phyloP scores from a whole-genome alignment of 2,329 filamentous ascomycete genomes.

The Fusarium odoratissimum region DNA sequence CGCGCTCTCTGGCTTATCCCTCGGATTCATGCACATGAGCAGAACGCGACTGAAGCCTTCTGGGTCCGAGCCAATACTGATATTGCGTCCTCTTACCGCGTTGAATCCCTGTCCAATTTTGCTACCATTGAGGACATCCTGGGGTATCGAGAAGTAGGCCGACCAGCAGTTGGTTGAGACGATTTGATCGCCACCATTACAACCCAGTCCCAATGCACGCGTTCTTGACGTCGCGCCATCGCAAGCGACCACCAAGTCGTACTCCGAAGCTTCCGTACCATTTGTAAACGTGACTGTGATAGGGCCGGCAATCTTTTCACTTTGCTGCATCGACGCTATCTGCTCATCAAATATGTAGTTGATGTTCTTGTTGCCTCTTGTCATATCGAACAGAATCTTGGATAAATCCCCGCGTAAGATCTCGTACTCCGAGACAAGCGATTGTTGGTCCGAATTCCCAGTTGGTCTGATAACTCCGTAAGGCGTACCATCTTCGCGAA shows the following conservation, averaged over 20 bases:
- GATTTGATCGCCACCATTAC: conserved; percentile 1
- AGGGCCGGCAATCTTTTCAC: neutral
- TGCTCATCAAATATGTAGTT: conserved; percentile 18
- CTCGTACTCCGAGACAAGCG: conserved; percentile 22
- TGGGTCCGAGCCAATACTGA: conserved; percentile 50
- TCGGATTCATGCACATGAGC: conserved; percentile 52
- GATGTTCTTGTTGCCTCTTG: conserved; percentile 10
- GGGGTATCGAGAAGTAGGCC: conserved; percentile 55
- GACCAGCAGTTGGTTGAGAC: conserved; percentile 51
- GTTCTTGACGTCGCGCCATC: conserved; percentile 17
- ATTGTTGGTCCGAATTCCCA: conserved; percentile 17
- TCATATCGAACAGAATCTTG: conserved; percentile 9
- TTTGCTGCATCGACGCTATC: conserved; percentile 12
- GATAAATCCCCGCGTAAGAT: conserved; percentile 18
- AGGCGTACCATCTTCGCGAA: neutral
- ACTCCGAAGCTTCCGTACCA: conserved; percentile 6
- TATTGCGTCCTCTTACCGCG: conserved; percentile 52
- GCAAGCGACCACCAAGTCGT: conserved; percentile 13
- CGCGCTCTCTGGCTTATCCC: conserved; percentile 42
- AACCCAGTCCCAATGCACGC: conserved; percentile 7
- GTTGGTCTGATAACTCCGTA: conserved; percentile 12
- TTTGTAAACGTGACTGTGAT: conserved; percentile 15
- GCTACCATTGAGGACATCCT: conserved; percentile 53
- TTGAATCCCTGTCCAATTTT: conserved; percentile 53
- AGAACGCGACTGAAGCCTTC: conserved; percentile 48